phyloP scores from a whole-genome alignment of 2,329 filamentous ascomycete genomes.

The Raffaelea albimanens region DNA sequence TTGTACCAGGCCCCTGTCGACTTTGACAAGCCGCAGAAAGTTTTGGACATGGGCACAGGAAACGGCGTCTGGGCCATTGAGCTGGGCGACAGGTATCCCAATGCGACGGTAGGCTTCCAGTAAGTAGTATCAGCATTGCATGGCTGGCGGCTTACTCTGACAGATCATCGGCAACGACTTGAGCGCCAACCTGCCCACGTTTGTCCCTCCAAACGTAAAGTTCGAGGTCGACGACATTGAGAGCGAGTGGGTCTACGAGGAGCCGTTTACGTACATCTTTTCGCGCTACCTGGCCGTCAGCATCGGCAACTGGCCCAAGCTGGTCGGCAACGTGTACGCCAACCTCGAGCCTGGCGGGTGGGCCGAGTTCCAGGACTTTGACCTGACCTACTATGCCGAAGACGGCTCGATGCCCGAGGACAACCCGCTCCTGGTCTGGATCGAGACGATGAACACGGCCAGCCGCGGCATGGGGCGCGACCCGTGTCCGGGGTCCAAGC shows the following conservation, averaged over 20 bases:
- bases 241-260: constrained; percentile 12
- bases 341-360: constrained; percentile 16
- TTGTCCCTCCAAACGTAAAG: constrained; percentile 14
- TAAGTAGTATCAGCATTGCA: not conserved
- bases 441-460: constrained; percentile 12
- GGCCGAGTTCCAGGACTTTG: constrained; percentile 16
- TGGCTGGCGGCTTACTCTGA: too few relatives aligned
- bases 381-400: constrained; percentile 11
- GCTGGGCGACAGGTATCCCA: constrained; percentile 7
- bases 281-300: constrained; percentile 11
- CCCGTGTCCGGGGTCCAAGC: constrained; percentile 15
- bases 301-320: constrained; percentile 13
- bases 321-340: constrained; percentile 9
- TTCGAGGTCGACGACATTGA: constrained; percentile 16
- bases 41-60: constrained; percentile 11
- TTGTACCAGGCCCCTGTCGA: constrained; percentile 7
- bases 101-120: constrained; percentile 1
- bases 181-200: constrained; percentile 13
- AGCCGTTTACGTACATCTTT: constrained; percentile 12
- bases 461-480: constrained; percentile 12
- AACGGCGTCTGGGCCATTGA: constrained; percentile 9
- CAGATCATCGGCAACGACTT: constrained; percentile 14
- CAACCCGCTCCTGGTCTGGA: constrained; percentile 6
- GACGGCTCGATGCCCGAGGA: constrained; percentile 15
- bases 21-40: constrained; percentile 1